Conservation (phyloP, 1,284 basidiomycete species). For the Fereydounia khargensis region DNA sequence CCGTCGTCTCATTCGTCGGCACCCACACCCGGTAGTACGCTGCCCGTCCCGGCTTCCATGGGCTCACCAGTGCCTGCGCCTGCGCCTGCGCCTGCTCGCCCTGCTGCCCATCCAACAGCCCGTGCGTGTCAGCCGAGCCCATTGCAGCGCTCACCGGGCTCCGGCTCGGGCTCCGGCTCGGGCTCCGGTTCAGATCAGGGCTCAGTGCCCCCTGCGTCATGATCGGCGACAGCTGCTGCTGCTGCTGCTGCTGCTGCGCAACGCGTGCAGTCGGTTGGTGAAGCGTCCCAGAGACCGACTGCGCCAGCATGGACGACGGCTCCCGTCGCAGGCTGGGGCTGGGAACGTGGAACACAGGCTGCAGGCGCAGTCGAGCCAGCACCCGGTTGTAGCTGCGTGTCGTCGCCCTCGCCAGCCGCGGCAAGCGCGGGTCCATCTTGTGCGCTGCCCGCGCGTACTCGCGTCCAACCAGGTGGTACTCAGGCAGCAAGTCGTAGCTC, state of each 20-base stretch:
- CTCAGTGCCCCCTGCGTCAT: no score
- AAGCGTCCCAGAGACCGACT: no score
- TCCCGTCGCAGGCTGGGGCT: not conserved
- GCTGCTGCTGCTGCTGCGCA: no score
- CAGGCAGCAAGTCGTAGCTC: slow-evolving; percentile 33
- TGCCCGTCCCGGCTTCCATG: slow-evolving; percentile 55
- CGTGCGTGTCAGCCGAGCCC: not conserved
- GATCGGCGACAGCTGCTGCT: no score
- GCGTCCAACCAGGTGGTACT: slow-evolving; percentile 40
- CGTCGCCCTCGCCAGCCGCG: slow-evolving; percentile 51
- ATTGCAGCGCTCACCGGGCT: not conserved
- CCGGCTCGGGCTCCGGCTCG: no score
- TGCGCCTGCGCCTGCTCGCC: not conserved
- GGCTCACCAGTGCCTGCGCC: no score
- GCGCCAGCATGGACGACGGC: no score
- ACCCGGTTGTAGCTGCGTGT: slow-evolving; percentile 58
- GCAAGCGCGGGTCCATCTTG: slow-evolving; percentile 49
- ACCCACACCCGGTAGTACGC: slow-evolving; percentile 59
- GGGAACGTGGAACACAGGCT: slow-evolving; percentile 28
- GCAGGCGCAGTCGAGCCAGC: slow-evolving; percentile 53
- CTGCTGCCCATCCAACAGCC: slow-evolving; percentile 1
- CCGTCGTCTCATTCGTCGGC: slow-evolving; percentile 30
- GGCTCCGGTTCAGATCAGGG: no score
- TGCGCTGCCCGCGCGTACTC: slow-evolving; percentile 33
- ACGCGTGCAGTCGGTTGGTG: no score